Percentiles rank a stretch among this genome's conserved stretches.
phyloP scores from a whole-genome alignment of 2,329 filamentous ascomycete genomes.

The Aspergillus transmontanensis region DNA sequence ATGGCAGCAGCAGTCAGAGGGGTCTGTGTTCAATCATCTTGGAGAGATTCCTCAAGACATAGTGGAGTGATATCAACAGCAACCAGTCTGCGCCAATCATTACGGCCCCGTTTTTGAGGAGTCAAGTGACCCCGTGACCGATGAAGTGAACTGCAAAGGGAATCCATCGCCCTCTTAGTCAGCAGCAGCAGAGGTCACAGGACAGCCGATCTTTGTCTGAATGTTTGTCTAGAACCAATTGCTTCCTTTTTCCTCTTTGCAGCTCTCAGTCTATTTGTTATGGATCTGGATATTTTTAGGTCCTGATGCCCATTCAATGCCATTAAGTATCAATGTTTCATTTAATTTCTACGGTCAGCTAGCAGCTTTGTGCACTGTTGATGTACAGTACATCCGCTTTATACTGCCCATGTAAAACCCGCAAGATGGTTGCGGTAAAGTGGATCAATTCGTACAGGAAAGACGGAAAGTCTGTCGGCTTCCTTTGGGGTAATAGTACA shows the following conservation, averaged over 20 bases:
- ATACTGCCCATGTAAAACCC: background rate
- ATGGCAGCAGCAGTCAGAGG: background rate
- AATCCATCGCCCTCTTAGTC: slow-evolving; percentile 18
- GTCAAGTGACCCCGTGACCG: slow-evolving; percentile 26
- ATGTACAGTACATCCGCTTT: background rate
- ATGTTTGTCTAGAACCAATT: slow-evolving; percentile 24
- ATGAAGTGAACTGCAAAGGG: slow-evolving; percentile 18
- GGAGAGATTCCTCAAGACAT: slow-evolving; percentile 1
- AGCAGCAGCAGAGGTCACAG: slow-evolving; percentile 27
- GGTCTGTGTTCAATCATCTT: slow-evolving; percentile 5
- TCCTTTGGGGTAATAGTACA: slow-evolving; percentile 6
- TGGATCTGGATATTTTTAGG: slow-evolving; percentile 14
- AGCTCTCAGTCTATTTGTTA: slow-evolving; percentile 4
- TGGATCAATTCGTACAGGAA: slow-evolving; percentile 9
- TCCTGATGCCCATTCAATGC: slow-evolving; percentile 1
- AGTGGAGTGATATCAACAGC: slow-evolving; percentile 20
- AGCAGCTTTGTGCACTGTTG: background rate
- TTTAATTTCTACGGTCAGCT: background rate
- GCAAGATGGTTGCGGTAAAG: slow-evolving; percentile 6
- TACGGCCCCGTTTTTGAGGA: slow-evolving; percentile 21
- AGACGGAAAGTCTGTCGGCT: background rate
- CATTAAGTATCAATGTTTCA: background rate
- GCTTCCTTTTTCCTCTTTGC: background rate
- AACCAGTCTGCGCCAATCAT: slow-evolving; percentile 19
- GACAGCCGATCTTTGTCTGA: slow-evolving; percentile 26